Conservation (phyloP, 2,329 filamentous ascomycete genomes). For the Cercospora canescens region DNA sequence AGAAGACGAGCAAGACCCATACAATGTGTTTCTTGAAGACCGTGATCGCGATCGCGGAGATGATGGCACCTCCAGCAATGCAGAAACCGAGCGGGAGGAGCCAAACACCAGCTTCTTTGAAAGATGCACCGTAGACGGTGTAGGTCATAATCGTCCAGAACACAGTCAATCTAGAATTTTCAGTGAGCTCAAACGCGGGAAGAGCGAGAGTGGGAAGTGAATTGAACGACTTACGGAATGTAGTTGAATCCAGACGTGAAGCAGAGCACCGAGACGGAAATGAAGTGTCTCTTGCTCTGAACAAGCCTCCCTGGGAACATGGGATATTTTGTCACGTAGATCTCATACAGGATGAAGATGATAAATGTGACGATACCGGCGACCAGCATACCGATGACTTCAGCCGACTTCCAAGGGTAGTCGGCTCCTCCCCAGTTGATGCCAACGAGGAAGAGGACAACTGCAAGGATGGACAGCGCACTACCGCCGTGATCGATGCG, state of each 20-base stretch:
- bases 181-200: neutral
- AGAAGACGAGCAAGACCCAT: slow-evolving; percentile 59
- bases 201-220: neutral
- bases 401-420: slow-evolving; percentile 36
- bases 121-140: slow-evolving; percentile 56
- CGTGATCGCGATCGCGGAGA: slow-evolving; percentile 59
- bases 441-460: slow-evolving; percentile 66
- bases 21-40: slow-evolving; percentile 60
- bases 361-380: slow-evolving; percentile 40
- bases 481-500: slow-evolving; percentile 55
- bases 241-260: slow-evolving; percentile 36
- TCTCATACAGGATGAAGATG: slow-evolving; percentile 43
- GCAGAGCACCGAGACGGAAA: slow-evolving; percentile 18
- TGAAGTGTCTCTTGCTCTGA: slow-evolving; percentile 30
- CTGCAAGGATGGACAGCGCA: slow-evolving; percentile 53
- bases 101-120: slow-evolving; percentile 53
- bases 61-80: slow-evolving; percentile 60
- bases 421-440: slow-evolving; percentile 59
- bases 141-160: slow-evolving; percentile 65
- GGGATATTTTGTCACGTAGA: slow-evolving; percentile 37
- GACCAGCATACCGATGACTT: slow-evolving; percentile 45
- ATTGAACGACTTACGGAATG: slow-evolving; percentile 20
- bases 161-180: slow-evolving; percentile 36
- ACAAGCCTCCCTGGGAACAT: slow-evolving; percentile 31
- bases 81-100: slow-evolving; percentile 64